A percentile compares a stretch with the other conserved stretches of the same genome.
Evolutionary conservation across 352 stramenopile species (phyloP).

Genomic region (Sclerospora graminicola): DNA sequence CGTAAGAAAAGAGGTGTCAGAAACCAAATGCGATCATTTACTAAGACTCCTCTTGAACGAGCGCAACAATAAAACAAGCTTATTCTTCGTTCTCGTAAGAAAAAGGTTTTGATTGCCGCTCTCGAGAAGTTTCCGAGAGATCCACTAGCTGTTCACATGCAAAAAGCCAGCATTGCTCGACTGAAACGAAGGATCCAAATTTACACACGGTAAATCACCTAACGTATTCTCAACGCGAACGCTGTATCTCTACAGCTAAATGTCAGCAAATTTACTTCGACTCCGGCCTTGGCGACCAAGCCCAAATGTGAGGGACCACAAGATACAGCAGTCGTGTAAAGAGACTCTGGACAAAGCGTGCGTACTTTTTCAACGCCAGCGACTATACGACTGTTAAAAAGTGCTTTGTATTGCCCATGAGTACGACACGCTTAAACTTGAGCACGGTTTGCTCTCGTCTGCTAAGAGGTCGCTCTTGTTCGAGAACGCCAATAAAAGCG

Average conservation of each 20-base stretch:
- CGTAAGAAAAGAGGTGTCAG: no score
- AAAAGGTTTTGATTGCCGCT: no score
- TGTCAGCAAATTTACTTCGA: slow-evolving; percentile 77
- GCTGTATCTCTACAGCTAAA: slow-evolving; percentile 83
- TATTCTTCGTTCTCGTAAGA: slow-evolving; percentile 94
- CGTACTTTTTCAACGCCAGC: no score
- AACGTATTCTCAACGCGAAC: slow-evolving; percentile 6
- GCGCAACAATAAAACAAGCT: slow-evolving; percentile 88
- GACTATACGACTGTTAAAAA: slow-evolving; percentile 89
- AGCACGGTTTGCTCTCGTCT: slow-evolving; percentile 1
- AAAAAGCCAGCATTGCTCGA: no score
- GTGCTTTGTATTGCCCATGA: no score
- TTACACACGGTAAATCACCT: slow-evolving; percentile 17
- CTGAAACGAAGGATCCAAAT: slow-evolving; percentile 16
- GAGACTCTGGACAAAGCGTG: slow-evolving; percentile 92
- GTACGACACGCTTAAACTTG: slow-evolving; percentile 88
- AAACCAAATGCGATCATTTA: no score
- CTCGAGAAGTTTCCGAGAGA: no score
- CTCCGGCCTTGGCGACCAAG: no score
- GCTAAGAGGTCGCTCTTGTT: slow-evolving; percentile 2
- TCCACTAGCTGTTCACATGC: slow-evolving; percentile 88
- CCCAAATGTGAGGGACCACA: slow-evolving; percentile 84
- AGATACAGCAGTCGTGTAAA: slow-evolving; percentile 92
- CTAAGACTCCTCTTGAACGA: no score
- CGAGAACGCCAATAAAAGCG: slow-evolving; percentile 80